A percentile compares a stretch with the other conserved stretches of the same genome.
Conservation (phyloP, 768 basidiomycete genomes). For the Butyriboletus loyo region DNA sequence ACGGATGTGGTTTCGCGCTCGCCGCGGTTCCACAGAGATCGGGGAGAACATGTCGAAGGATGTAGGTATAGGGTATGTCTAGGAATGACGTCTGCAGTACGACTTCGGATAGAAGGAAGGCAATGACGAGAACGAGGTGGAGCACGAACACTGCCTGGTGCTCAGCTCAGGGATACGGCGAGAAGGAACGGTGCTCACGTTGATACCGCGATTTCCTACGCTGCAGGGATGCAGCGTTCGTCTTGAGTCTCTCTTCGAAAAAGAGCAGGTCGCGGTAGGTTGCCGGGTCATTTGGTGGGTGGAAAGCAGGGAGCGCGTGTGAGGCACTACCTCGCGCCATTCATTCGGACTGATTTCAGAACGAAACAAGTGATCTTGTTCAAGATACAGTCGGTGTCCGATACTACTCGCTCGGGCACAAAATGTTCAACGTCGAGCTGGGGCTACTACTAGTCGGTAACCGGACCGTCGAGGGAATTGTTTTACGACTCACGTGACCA, state of each 20-base stretch:
- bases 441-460: too few relatives aligned
- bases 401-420: not conserved
- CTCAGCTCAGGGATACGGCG: conserved; percentile 17
- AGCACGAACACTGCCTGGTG: conserved; percentile 64
- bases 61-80: conserved; percentile 55
- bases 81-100: conserved; percentile 67
- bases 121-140: conserved; percentile 63
- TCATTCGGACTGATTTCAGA: conserved; percentile 4
- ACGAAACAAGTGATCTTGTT: not conserved
- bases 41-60: conserved; percentile 50
- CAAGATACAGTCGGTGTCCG: not conserved
- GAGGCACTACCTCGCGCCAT: conserved; percentile 25
- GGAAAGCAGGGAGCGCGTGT: conserved; percentile 38
- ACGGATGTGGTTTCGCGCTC: conserved; percentile 58
- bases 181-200: conserved; percentile 43
- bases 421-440: not conserved
- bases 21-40: conserved; percentile 41
- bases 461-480: conserved; percentile 5
- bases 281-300: conserved; percentile 69
- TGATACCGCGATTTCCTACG: conserved; percentile 81
- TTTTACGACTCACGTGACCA: conserved; percentile 23
- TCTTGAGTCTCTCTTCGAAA: conserved; percentile 96
- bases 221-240: conserved; percentile 79
- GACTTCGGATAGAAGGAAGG: conserved; percentile 73
- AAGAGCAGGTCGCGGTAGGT: conserved; percentile 87